Base-by-base conservation (phyloP, 495 filamentous ascomycete species). In the Xylaria cubensis region DNA sequence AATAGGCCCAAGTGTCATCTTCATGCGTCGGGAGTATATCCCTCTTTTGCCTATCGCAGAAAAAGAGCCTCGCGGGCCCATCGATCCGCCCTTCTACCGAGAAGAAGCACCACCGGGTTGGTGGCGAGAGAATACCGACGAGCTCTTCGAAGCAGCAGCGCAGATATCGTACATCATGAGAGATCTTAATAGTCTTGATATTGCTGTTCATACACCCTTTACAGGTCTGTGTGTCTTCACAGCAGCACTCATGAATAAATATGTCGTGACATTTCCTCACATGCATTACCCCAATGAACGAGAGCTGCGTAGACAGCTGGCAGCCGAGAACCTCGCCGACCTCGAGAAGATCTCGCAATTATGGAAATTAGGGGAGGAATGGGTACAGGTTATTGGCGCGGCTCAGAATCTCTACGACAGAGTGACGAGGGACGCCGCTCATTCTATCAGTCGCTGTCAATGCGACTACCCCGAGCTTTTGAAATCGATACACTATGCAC, bases 161-260 rank as follows among this genome's bases (percentile, higher is more conserved):
- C 58, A 71, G 32, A 71, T 71, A 46, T 64, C 69, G 6, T 56
- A 71, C 46, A 51, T 64, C n/a, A 71, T 64, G 69, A 15, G 29
- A 36, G 69, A 71, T 17, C 69, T 71, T 7, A 71, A 64, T 7
- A 50, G 46, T 34, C 59, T 64, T 21, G 32, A 56, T 36, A 64
- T 55, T 21, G 29, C 32, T 10, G 17, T 71, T 0, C 69, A 70
- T 29, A 70, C 68, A 0, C 68, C 68, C 1, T 70, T 70, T 32
- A 70, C 41, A 9, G 68, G 68, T 0, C 68, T 70, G 58, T 70
- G 68, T 46, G 68, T 70, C 42, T 70, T 70, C 44, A 70, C 68
- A 19, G 68, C 68, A 7, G 68, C 68, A 12, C 9, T 70, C 29
- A 70, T 70, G 68, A 70, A 70, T 13, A 29, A 36, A 32, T 70